phyloP scores from a whole-genome alignment of 148 eudicot genomes.

The Vaccinium myrtillus region DNA sequence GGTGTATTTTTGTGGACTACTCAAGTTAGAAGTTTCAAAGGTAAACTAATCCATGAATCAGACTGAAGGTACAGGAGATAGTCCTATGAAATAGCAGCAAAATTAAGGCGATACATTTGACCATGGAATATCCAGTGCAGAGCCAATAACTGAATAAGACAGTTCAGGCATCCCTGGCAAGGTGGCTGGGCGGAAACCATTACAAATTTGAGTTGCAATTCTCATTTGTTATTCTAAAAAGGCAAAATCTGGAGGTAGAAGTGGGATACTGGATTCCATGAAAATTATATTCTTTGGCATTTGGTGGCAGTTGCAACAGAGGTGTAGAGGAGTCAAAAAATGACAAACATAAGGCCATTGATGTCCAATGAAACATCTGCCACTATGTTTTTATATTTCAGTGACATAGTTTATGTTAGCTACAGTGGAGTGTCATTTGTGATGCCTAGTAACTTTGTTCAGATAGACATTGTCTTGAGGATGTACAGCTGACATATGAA shows the following conservation, averaged over 20 bases:
- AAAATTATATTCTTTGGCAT: neutral
- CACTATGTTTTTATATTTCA: neutral
- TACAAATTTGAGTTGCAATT: neutral
- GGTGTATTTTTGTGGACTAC: neutral
- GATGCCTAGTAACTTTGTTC: neutral
- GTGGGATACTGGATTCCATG: neutral
- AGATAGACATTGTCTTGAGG: neutral
- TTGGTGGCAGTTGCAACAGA: neutral
- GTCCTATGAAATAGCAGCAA: neutral
- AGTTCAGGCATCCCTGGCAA: neutral
- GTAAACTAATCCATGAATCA: neutral
- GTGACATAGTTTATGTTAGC: neutral
- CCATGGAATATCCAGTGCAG: neutral
- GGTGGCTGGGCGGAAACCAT: neutral
- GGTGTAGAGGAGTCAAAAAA: neutral
- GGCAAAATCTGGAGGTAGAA: neutral
- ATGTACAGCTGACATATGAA: neutral
- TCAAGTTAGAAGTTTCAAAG: neutral
- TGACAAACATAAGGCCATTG: neutral
- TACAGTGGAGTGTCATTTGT: neutral
- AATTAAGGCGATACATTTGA: neutral
- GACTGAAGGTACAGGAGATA: neutral
- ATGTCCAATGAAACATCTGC: neutral
- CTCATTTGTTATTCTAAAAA: neutral
- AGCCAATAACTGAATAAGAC: neutral